These are phyloP conservation scores for Phytophthora melonis DNA, from an alignment of 352 stramenopile species.

Conservation along the genomic window DNA sequence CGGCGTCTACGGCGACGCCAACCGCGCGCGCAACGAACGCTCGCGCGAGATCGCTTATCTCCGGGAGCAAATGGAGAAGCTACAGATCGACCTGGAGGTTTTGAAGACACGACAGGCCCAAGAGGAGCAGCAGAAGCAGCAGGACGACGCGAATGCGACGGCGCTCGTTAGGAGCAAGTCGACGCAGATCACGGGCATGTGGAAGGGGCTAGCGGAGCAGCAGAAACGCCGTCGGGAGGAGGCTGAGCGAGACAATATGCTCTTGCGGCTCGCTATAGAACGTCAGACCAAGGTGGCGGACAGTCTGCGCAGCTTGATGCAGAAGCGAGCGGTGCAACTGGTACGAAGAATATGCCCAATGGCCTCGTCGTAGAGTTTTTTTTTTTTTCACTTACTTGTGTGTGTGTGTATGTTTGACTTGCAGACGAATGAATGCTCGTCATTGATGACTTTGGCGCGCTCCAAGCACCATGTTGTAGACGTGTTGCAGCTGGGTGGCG, in stretches of 20 bases:
- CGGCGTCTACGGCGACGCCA: slow-evolving; percentile 37
- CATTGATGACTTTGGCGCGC: slow-evolving; percentile 8
- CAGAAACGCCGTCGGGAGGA: slow-evolving; percentile 19
- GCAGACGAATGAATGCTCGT: slow-evolving; percentile 22
- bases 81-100: slow-evolving; percentile 42
- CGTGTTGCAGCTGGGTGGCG: slow-evolving; percentile 16
- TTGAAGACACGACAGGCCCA: not conserved
- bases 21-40: slow-evolving; percentile 42
- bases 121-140: not conserved
- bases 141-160: not conserved
- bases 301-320: slow-evolving; percentile 45
- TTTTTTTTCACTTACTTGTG: not conserved
- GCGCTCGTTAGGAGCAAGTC: not conserved
- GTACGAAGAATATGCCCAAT: slow-evolving; percentile 2
- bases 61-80: slow-evolving; percentile 38
- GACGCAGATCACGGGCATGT: slow-evolving; percentile 21
- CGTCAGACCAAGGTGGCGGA: slow-evolving; percentile 47
- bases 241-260: slow-evolving; percentile 41
- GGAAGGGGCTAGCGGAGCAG: slow-evolving; percentile 35
- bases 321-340: slow-evolving; percentile 24
- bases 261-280: slow-evolving; percentile 44
- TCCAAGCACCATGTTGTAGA: slow-evolving; percentile 1
- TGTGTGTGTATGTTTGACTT: not conserved
- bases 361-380: not conserved
- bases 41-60: slow-evolving; percentile 47